Conservation (phyloP, 1,284 basidiomycete genomes). For the Testicularia cyperi region DNA sequence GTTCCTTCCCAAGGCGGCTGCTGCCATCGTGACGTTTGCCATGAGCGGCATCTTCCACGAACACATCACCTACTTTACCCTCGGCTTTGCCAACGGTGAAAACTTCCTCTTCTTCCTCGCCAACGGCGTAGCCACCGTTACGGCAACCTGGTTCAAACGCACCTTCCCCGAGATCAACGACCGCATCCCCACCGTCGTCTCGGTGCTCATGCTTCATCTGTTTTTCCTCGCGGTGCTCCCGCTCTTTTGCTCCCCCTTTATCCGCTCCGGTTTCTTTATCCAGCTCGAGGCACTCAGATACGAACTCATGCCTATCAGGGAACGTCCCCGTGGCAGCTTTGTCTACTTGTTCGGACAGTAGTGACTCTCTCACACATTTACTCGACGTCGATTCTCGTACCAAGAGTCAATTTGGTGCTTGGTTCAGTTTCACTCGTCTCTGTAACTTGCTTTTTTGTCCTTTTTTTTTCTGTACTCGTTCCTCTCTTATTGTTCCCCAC, state of each 20-base stretch:
- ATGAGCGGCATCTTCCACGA: constrained; percentile 57
- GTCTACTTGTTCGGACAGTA: constrained; percentile 51
- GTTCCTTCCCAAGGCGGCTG: constrained; percentile 50
- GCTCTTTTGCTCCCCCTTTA: constrained; percentile 56
- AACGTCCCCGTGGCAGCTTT: constrained; percentile 43
- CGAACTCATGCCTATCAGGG: constrained; percentile 41
- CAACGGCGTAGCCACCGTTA: constrained; percentile 54
- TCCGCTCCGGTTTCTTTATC: constrained; percentile 50
- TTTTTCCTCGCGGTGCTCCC: constrained; percentile 49
- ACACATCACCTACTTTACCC: constrained; percentile 53
- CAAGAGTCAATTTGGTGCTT: too few relatives aligned
- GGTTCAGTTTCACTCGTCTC: too few relatives aligned
- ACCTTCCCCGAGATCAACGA: constrained; percentile 43
- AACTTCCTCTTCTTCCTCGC: constrained; percentile 58
- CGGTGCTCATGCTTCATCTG: constrained; percentile 44
- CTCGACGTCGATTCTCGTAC: not conserved
- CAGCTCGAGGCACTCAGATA: constrained; percentile 51
- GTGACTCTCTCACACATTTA: not conserved
- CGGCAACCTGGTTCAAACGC: constrained; percentile 49
- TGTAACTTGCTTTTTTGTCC: too few relatives aligned
- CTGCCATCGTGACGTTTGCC: constrained; percentile 53
- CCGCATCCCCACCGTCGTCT: constrained; percentile 45
- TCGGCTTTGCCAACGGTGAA: constrained; percentile 50
- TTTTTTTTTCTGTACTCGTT: too few relatives aligned
- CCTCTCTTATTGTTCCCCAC: too few relatives aligned